phyloP scores from a whole-genome alignment of 2,329 filamentous ascomycete species.

The Rutstroemia sp. region DNA sequence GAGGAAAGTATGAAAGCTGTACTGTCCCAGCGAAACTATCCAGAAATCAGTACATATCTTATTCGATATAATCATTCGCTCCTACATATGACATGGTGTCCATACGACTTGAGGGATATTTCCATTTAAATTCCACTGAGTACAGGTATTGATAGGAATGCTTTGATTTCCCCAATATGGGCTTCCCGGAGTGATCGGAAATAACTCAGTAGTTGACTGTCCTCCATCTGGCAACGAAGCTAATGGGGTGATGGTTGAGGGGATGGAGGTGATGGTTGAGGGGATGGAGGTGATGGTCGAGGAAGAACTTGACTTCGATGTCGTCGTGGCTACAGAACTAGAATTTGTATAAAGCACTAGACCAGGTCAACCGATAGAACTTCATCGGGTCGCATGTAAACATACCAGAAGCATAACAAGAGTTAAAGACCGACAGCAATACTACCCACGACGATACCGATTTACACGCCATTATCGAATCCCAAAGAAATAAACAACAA shows the following conservation, averaged over 20 bases:
- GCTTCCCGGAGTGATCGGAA: not conserved
- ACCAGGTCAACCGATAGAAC: not conserved
- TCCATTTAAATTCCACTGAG: slow-evolving; percentile 2
- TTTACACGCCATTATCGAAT: not conserved
- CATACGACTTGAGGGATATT: slow-evolving; percentile 1
- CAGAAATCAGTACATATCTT: not conserved
- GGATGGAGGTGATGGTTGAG: not conserved
- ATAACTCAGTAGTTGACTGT: not conserved
- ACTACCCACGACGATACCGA: not conserved
- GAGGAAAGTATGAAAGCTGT: slow-evolving; percentile 16
- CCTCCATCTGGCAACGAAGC: not conserved
- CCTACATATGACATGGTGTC: slow-evolving; percentile 13
- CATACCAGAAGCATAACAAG: not conserved
- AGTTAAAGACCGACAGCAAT: not conserved
- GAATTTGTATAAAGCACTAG: not conserved
- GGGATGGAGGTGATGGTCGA: not conserved
- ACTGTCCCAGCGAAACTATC: slow-evolving; percentile 16
- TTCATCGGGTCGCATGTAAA: not conserved
- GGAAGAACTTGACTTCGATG: not conserved
- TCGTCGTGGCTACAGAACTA: not conserved
- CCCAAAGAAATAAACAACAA: not conserved
- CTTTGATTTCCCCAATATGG: slow-evolving; percentile 13
- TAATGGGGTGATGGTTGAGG: slow-evolving; percentile 11
- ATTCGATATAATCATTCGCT: not conserved
- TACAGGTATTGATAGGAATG: slow-evolving; percentile 14